These are phyloP conservation scores for Saposhnikovia divaricata DNA, from an alignment of 129 eudicot genomes.

Conservation along the genomic window DNA sequence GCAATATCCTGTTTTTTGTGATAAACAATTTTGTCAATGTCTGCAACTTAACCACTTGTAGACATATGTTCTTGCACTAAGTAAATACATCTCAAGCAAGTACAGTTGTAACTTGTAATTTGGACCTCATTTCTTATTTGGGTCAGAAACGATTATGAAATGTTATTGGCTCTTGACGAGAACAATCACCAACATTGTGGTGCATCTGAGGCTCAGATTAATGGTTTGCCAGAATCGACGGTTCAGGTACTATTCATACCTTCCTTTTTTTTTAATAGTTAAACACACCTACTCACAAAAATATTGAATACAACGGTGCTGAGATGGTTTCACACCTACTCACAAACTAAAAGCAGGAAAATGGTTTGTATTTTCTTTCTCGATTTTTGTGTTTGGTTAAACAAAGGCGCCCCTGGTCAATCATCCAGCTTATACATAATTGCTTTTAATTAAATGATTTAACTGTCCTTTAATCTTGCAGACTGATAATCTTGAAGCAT, in stretches of 20 bases:
- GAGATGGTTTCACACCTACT: background rate
- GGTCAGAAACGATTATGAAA: constrained; percentile 77
- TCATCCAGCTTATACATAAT: background rate
- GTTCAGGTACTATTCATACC: constrained; percentile 21
- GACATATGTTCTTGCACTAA: background rate
- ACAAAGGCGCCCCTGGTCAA: background rate
- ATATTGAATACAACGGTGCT: background rate
- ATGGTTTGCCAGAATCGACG: constrained; percentile 65
- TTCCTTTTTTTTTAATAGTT: no score
- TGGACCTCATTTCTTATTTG: background rate
- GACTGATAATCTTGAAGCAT: constrained; percentile 66
- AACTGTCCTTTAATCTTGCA: constrained; percentile 21
- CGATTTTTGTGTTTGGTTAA: background rate
- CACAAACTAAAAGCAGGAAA: background rate
- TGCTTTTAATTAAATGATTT: no score
- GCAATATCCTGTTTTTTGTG: background rate
- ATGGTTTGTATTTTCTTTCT: background rate
- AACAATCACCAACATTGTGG: constrained; percentile 83
- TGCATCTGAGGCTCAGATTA: constrained; percentile 65
- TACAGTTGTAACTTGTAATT: background rate
- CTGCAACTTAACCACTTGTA: background rate
- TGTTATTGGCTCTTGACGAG: constrained; percentile 94
- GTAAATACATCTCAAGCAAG: background rate
- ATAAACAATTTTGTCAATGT: no score
- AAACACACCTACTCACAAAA: no score